phyloP scores from a whole-genome alignment of 2,329 filamentous ascomycete genomes.

The Pestalotiopsis sp. region DNA sequence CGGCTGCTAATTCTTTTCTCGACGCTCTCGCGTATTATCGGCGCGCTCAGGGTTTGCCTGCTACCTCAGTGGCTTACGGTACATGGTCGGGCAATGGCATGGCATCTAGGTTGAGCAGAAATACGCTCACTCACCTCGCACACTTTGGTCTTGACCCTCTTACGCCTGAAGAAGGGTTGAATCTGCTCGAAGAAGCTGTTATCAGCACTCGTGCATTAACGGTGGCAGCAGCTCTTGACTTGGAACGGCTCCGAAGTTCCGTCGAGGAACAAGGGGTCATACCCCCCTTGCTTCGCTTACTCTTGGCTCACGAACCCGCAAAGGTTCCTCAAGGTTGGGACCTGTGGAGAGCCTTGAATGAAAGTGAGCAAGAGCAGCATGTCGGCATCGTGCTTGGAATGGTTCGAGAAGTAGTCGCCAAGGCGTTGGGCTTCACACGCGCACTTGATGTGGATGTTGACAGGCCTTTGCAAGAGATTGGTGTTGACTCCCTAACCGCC shows the following conservation, averaged over 20 bases:
- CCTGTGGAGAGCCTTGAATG: conserved; percentile 19
- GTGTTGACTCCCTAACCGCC: conserved; percentile 31
- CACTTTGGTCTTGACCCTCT: conserved; percentile 28
- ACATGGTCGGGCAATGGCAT: conserved; percentile 32
- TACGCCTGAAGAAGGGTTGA: conserved; percentile 20
- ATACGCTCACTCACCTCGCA: conserved; percentile 23
- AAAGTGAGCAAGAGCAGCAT: conserved; percentile 22
- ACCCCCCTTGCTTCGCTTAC: conserved; percentile 22
- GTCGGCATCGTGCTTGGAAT: conserved; percentile 23
- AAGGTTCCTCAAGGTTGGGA: conserved; percentile 12
- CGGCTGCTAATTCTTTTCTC: conserved; percentile 28
- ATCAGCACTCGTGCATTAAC: conserved; percentile 22
- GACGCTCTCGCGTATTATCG: conserved; percentile 26
- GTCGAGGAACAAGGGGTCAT: conserved; percentile 24
- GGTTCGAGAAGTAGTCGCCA: conserved; percentile 27
- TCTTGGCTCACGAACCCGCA: conserved; percentile 17
- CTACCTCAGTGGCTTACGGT: conserved; percentile 30
- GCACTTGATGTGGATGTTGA: conserved; percentile 24
- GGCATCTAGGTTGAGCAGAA: conserved; percentile 22
- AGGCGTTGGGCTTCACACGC: conserved; percentile 23
- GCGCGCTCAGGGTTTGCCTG: conserved; percentile 23
- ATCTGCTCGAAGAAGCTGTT: conserved; percentile 24
- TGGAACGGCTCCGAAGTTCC: conserved; percentile 23
- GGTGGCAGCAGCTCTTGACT: conserved; percentile 27
- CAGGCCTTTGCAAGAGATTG: conserved; percentile 26